Conservation (phyloP, 768 basidiomycete species). For the Rhizopogon vinicolor region DNA sequence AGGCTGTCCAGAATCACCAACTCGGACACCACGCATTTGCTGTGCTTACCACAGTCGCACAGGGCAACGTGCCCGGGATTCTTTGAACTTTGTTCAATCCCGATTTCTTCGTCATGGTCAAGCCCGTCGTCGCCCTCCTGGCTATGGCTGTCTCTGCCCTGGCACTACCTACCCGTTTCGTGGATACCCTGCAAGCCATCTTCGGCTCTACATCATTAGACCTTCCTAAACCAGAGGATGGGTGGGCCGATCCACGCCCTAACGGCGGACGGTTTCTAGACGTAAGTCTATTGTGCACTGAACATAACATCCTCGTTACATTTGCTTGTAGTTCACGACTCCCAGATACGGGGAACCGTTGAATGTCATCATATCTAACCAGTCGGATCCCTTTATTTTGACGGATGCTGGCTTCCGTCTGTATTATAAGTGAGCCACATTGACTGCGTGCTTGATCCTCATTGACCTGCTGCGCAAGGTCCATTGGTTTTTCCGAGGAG, state of each 20-base stretch:
- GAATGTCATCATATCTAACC: constrained; percentile 77
- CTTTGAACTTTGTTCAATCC: background rate
- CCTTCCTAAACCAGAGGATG: constrained; percentile 22
- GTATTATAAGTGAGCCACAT: constrained; percentile 56
- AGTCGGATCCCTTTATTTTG: constrained; percentile 76
- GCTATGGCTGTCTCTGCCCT: background rate
- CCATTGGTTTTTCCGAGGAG: constrained; percentile 78
- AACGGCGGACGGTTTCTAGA: constrained; percentile 75
- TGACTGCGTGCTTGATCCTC: background rate
- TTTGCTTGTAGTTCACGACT: constrained; percentile 53
- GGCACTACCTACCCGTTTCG: background rate
- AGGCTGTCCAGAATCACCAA: too few species aligned
- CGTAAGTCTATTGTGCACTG: constrained; percentile 36
- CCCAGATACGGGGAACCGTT: constrained; percentile 71
- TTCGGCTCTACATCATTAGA: background rate
- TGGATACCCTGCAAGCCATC: background rate
- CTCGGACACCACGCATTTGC: background rate
- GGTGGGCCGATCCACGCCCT: constrained; percentile 65
- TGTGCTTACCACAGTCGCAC: background rate
- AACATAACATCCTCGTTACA: background rate
- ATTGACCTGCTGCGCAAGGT: constrained; percentile 35
- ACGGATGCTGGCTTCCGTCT: constrained; percentile 65
- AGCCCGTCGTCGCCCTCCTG: background rate
- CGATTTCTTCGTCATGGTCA: background rate
- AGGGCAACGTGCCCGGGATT: background rate